A percentile compares a stretch with the other conserved stretches of the same genome.
Conservation (phyloP, 495 filamentous ascomycete species). For the Darksidea phi region DNA sequence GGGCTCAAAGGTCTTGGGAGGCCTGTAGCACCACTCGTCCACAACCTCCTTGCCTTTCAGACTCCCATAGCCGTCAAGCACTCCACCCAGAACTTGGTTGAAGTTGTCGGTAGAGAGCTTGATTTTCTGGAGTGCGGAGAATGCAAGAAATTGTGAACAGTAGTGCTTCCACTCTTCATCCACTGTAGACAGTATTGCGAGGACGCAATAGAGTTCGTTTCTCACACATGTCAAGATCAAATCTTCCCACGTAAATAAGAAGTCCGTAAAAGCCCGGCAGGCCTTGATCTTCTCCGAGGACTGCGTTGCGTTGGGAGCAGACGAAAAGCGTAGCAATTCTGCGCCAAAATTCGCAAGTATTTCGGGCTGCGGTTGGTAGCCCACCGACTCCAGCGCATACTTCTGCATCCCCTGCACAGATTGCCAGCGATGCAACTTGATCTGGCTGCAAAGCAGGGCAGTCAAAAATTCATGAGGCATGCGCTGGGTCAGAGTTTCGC, state of each 20-base stretch:
- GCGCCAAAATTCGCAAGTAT: conserved; percentile 36
- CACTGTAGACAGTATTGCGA: conserved; percentile 25
- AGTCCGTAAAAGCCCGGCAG: conserved; percentile 8
- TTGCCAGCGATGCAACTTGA: conserved; percentile 51
- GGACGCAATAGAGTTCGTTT: conserved; percentile 25
- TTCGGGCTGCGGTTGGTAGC: conserved; percentile 22
- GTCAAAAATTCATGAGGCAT: conserved; percentile 48
- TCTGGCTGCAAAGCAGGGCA: conserved; percentile 52
- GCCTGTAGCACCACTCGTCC: conserved; percentile 28
- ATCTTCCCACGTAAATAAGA: conserved; percentile 29
- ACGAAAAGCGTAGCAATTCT: conserved; percentile 26
- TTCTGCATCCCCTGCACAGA: conserved; percentile 48
- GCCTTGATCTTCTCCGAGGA: conserved; percentile 7
- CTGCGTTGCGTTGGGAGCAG: not conserved
- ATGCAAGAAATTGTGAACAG: conserved; percentile 23
- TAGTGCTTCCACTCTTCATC: conserved; percentile 14
- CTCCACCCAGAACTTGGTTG: conserved; percentile 28
- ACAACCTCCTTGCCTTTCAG: conserved; percentile 23
- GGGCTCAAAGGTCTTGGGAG: conserved; percentile 16
- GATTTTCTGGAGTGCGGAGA: conserved; percentile 9
- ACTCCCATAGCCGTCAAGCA: conserved; percentile 30
- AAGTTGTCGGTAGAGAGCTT: conserved; percentile 23
- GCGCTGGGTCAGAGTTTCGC: not conserved
- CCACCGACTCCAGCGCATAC: conserved; percentile 42
- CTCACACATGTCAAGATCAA: conserved; percentile 8